Percentiles rank a stretch among this genome's conserved stretches.
phyloP scores from a whole-genome alignment of 352 stramenopile species.

The Phytopythium delawarense region DNA sequence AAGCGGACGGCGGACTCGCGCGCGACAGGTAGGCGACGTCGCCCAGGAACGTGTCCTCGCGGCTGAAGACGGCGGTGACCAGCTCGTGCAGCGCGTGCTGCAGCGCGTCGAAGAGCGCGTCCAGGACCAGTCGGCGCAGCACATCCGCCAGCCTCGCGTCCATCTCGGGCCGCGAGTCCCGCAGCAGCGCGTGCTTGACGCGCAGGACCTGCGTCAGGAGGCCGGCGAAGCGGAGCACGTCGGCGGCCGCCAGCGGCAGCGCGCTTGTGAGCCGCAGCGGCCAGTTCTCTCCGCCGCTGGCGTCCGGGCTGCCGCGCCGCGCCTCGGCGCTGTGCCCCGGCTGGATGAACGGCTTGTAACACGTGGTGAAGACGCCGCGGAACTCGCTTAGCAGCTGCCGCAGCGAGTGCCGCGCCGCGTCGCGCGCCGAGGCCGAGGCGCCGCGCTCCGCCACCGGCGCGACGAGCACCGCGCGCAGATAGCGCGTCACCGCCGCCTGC shows the following conservation, averaged over 20 bases:
- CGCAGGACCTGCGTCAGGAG: constrained; percentile 52
- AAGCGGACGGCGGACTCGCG: constrained; percentile 25
- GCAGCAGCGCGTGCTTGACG: constrained; percentile 46
- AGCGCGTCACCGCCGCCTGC: background rate
- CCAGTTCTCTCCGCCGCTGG: background rate
- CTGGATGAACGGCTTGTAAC: constrained; percentile 30
- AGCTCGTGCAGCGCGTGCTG: constrained; percentile 56
- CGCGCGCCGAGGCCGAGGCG: background rate
- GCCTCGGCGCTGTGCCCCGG: constrained; percentile 10
- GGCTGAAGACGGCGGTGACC: constrained; percentile 44
- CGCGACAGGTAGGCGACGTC: constrained; percentile 22
- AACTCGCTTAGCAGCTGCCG: constrained; percentile 47
- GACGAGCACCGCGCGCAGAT: background rate
- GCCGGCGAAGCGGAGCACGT: constrained; percentile 46
- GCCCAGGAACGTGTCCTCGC: constrained; percentile 40
- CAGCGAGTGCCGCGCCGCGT: constrained; percentile 34
- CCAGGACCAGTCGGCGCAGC: constrained; percentile 40
- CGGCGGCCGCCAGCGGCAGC: constrained; percentile 40
- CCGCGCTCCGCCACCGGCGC: background rate
- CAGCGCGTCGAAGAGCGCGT: constrained; percentile 59
- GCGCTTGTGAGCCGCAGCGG: constrained; percentile 17
- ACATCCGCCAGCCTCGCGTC: constrained; percentile 2
- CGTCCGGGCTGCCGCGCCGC: background rate
- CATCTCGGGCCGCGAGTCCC: background rate
- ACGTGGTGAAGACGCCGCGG: constrained; percentile 36